These are phyloP conservation scores for Seiridium unicorne DNA, from an alignment of 2,329 filamentous ascomycete genomes.

Conservation along the genomic window DNA sequence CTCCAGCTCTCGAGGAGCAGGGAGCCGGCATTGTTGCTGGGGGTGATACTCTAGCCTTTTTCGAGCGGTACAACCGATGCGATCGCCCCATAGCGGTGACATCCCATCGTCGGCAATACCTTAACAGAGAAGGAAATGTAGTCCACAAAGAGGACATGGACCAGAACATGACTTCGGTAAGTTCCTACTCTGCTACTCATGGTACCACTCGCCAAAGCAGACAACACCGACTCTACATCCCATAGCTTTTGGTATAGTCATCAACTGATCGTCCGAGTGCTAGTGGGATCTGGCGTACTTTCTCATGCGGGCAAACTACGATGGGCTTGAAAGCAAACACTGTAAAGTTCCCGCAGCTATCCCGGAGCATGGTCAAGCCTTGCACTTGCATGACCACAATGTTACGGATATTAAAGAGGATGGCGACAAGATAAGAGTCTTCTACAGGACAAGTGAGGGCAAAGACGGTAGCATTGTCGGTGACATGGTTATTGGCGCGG, in stretches of 20 bases:
- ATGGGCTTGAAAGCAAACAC: conserved; percentile 31
- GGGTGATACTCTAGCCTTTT: conserved; percentile 38
- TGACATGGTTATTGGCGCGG: conserved; percentile 41
- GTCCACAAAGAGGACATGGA: conserved; percentile 29
- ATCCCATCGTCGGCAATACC: conserved; percentile 30
- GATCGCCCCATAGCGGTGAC: conserved; percentile 28
- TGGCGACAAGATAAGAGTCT: conserved; percentile 25
- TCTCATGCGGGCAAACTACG: conserved; percentile 42
- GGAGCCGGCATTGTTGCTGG: conserved; percentile 47
- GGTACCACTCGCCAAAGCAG: no score
- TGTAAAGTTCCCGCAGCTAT: conserved; percentile 24
- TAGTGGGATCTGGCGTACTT: conserved; percentile 44
- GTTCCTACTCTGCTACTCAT: not conserved
- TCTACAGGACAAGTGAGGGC: conserved; percentile 29
- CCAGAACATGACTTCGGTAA: conserved; percentile 42
- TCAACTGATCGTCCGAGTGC: not conserved
- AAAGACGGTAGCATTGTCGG: conserved; percentile 26
- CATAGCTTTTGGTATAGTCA: not conserved
- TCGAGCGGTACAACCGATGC: conserved; percentile 37
- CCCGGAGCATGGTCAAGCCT: conserved; percentile 24
- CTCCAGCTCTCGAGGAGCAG: conserved; percentile 43
- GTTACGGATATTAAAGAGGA: conserved; percentile 26
- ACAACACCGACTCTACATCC: not conserved
- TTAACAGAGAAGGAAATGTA: conserved; percentile 28
- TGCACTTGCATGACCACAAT: conserved; percentile 30